phyloP scores from a whole-genome alignment of 768 basidiomycete species.

The Tulasnella sp. region DNA sequence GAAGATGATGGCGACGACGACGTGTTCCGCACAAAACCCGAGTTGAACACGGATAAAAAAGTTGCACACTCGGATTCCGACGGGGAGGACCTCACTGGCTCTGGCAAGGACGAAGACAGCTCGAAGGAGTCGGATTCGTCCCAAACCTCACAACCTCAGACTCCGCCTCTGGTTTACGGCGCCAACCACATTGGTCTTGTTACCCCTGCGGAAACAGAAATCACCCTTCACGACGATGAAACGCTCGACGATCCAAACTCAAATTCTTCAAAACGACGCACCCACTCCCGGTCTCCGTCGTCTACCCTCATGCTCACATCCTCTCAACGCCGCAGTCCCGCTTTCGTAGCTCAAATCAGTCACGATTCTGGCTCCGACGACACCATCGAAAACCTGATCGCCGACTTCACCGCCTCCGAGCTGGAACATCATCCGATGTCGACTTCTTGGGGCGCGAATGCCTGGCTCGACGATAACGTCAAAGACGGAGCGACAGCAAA shows the following conservation, averaged over 20 bases:
- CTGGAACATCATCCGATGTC: not conserved
- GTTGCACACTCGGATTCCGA: not conserved
- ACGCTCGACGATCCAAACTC: not conserved
- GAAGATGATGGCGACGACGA: not conserved
- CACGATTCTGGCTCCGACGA: not conserved
- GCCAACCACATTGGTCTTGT: not conserved
- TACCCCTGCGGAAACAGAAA: not conserved
- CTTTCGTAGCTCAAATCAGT: not conserved
- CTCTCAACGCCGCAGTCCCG: slow-evolving; percentile 1
- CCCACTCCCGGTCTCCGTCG: not conserved
- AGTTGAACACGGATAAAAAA: not conserved
- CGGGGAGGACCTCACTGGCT: not conserved
- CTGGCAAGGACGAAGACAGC: not conserved
- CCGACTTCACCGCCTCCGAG: not conserved
- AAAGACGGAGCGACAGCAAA: not conserved
- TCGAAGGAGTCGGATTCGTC: not conserved
- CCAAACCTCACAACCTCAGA: not conserved
- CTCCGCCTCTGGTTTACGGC: not conserved
- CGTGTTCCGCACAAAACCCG: not conserved
- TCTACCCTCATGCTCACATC: slow-evolving; percentile 3
- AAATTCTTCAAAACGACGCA: not conserved
- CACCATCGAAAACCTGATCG: not conserved
- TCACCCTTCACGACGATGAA: not conserved
- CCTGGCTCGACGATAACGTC: not conserved
- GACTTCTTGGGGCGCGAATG: slow-evolving; percentile 1